A percentile compares a stretch with the other conserved stretches of the same genome.
These are phyloP conservation scores for Dissophora globulifera DNA, from an alignment of 192 early-diverging fungal genomes.

Conservation along the genomic window DNA sequence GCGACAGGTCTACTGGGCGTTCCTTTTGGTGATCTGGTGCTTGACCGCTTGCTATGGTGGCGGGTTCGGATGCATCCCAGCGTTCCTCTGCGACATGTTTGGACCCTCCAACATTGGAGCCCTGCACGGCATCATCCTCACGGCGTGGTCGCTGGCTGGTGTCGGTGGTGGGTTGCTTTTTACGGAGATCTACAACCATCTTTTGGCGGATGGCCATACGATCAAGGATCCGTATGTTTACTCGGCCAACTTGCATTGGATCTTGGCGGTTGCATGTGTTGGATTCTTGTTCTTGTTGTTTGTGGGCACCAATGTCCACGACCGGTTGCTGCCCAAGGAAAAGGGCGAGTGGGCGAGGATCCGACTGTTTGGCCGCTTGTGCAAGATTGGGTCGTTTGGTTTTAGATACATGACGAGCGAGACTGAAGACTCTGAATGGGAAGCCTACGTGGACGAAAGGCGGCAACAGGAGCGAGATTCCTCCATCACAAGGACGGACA, in stretches of 20 bases:
- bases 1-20: slow-evolving; percentile 63
- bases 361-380: slow-evolving; percentile 61
- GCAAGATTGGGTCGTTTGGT: slow-evolving; percentile 44
- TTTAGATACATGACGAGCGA: slow-evolving; percentile 49
- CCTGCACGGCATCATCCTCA: slow-evolving; percentile 80
- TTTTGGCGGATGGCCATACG: slow-evolving; percentile 55
- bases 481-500: too few relatives aligned
- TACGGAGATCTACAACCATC: slow-evolving; percentile 67
- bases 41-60: slow-evolving; percentile 79
- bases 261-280: slow-evolving; percentile 66
- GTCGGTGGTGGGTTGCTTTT: slow-evolving; percentile 79
- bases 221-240: slow-evolving; percentile 64
- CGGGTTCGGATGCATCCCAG: slow-evolving; percentile 81
- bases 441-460: slow-evolving; percentile 33
- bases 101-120: slow-evolving; percentile 81
- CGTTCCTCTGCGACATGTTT: slow-evolving; percentile 83
- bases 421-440: slow-evolving; percentile 65
- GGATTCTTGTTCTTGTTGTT: slow-evolving; percentile 69
- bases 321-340: slow-evolving; percentile 72
- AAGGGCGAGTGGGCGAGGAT: slow-evolving; percentile 70
- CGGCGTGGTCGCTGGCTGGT: slow-evolving; percentile 80
- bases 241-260: slow-evolving; percentile 76
- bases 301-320: slow-evolving; percentile 69
- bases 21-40: slow-evolving; percentile 69
- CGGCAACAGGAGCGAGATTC: background rate